Percentiles rank a stretch among this genome's conserved stretches.
phyloP scores from a whole-genome alignment of 192 early-diverging fungal genomes.

The Coemansia javaensis region DNA sequence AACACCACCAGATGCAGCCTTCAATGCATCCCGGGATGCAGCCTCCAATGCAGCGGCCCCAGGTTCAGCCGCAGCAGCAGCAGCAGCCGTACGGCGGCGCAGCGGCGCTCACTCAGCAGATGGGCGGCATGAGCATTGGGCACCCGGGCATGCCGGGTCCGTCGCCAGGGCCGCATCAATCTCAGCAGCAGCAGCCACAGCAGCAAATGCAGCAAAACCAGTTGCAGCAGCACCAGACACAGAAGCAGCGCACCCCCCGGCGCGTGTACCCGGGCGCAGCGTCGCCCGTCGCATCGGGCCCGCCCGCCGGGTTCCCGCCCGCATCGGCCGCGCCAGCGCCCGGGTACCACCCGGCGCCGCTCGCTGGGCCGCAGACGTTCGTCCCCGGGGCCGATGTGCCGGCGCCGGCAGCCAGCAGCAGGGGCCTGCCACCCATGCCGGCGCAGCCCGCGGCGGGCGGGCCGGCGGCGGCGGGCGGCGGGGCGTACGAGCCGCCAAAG shows the following conservation, averaged over 20 bases:
- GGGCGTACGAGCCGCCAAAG: slow-evolving; percentile 37
- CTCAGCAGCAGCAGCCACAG: slow-evolving; percentile 13
- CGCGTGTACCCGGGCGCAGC: slow-evolving; percentile 18
- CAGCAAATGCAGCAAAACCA: no score
- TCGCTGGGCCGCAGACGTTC: slow-evolving; percentile 37
- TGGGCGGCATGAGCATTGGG: slow-evolving; percentile 31
- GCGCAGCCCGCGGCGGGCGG: no score
- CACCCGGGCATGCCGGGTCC: slow-evolving; percentile 20
- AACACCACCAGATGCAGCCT: slow-evolving; percentile 12
- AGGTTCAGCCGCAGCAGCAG: slow-evolving; percentile 4
- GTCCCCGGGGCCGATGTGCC: slow-evolving; percentile 41
- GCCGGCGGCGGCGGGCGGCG: no score
- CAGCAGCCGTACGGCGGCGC: slow-evolving; percentile 9
- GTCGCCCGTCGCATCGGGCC: slow-evolving; percentile 4
- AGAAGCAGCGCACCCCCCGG: slow-evolving; percentile 29
- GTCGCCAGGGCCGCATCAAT: slow-evolving; percentile 12
- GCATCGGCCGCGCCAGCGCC: slow-evolving; percentile 7
- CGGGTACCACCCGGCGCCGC: slow-evolving; percentile 28
- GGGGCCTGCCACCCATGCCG: no score
- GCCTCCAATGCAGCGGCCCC: slow-evolving; percentile 10
- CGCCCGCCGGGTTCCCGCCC: slow-evolving; percentile 15
- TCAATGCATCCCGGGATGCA: slow-evolving; percentile 5
- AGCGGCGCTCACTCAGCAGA: slow-evolving; percentile 26
- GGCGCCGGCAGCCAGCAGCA: slow-evolving; percentile 16
- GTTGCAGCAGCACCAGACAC: no score